phyloP scores from a whole-genome alignment of 345 rosid genomes.

The Heritiera littoralis region DNA sequence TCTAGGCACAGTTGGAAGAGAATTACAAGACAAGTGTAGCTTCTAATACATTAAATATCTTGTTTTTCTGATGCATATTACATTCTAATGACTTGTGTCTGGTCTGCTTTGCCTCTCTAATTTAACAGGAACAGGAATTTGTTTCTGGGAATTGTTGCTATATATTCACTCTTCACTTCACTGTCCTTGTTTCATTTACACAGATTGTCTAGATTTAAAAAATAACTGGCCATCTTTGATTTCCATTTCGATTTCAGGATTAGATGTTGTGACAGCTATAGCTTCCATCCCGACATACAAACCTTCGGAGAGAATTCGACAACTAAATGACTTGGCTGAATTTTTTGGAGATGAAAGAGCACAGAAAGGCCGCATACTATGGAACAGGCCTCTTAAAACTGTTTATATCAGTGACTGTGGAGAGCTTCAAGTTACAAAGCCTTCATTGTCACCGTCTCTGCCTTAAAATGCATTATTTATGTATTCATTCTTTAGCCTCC shows the following conservation, averaged over 20 bases:
- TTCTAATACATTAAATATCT: background rate
- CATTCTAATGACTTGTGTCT: background rate
- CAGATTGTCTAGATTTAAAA: background rate
- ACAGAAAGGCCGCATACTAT: slow-evolving; percentile 60
- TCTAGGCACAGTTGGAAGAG: background rate
- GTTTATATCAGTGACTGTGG: slow-evolving; percentile 76
- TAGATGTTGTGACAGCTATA: slow-evolving; percentile 79
- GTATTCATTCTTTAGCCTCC: slow-evolving; percentile 3
- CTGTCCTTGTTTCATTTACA: background rate
- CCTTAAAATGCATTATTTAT: slow-evolving; percentile 41
- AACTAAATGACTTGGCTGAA: slow-evolving; percentile 67
- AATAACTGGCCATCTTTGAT: background rate
- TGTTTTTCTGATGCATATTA: background rate
- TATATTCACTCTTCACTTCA: background rate
- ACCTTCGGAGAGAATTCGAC: slow-evolving; percentile 61
- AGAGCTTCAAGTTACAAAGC: slow-evolving; percentile 73
- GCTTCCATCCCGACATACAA: slow-evolving; percentile 53
- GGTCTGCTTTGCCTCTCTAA: background rate
- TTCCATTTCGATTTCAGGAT: slow-evolving; percentile 44
- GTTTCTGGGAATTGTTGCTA: background rate
- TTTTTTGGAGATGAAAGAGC: slow-evolving; percentile 91
- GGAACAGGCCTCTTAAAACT: slow-evolving; percentile 83
- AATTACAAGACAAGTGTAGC: background rate
- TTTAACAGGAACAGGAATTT: background rate
- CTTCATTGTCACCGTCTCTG: slow-evolving; percentile 65